Evolutionary conservation across 306 rosid genomes (phyloP).

Genomic region (Fragaria vesca): DNA sequence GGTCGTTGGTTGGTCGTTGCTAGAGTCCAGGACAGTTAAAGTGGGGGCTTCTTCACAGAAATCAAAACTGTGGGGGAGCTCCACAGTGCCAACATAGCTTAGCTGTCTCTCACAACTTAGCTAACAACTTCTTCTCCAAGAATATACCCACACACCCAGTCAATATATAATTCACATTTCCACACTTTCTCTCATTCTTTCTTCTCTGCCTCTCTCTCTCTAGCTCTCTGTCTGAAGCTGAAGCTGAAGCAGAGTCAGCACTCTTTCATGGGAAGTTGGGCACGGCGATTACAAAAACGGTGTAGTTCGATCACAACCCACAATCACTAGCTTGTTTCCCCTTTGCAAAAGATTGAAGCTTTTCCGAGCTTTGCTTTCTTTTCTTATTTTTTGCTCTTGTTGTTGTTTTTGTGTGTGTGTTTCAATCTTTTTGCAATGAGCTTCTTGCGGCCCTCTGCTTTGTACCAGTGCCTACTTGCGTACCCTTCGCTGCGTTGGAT

Average conservation of each 20-base stretch:
- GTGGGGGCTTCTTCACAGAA: conserved; percentile 21
- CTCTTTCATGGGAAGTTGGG: conserved; percentile 10
- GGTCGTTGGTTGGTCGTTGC: conserved; percentile 3
- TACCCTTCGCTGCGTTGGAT: conserved; percentile 55
- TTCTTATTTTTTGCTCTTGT: neutral
- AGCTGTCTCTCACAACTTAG: neutral
- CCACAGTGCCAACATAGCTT: neutral
- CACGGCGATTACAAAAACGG: conserved; percentile 16
- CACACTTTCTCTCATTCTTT: neutral
- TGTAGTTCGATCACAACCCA: conserved; percentile 11
- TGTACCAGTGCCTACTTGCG: conserved; percentile 40
- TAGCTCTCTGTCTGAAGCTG: conserved; percentile 1
- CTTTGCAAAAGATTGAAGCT: conserved; percentile 10
- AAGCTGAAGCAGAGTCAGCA: conserved; percentile 15
- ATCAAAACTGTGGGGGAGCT: conserved; percentile 3
- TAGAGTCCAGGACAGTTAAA: conserved; percentile 6
- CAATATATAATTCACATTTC: neutral
- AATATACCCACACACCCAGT: neutral
- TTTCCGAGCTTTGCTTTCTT: neutral
- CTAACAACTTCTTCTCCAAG: conserved; percentile 10
- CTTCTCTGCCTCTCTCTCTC: neutral
- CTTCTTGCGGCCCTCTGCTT: conserved; percentile 64
- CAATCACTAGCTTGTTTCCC: conserved; percentile 12
- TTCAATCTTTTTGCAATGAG: conserved; percentile 41
- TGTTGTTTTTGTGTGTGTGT: conserved; percentile 8